Conservation (phyloP, 768 basidiomycete genomes). For the Rhodosporidiobolus odoratus region DNA sequence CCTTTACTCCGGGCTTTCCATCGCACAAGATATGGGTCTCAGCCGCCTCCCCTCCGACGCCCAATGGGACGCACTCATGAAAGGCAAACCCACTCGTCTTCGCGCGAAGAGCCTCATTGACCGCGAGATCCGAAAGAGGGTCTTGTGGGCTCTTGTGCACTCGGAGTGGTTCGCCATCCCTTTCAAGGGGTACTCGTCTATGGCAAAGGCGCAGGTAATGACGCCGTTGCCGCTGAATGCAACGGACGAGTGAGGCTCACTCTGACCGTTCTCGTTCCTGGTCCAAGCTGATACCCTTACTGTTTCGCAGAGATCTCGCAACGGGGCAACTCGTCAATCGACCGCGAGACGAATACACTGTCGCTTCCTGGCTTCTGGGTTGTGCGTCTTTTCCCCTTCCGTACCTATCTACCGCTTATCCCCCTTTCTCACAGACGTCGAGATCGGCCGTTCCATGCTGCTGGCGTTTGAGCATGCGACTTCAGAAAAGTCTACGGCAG, state of each 20-base stretch:
- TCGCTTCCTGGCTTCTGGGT: constrained; percentile 24
- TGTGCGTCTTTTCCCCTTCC: neutral
- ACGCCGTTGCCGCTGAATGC: constrained; percentile 35
- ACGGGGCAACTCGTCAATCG: constrained; percentile 11
- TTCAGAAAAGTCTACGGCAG: constrained; percentile 12
- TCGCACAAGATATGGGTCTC: constrained; percentile 35
- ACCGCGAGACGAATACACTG: constrained; percentile 20
- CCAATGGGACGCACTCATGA: constrained; percentile 10
- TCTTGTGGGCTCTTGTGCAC: constrained; percentile 24
- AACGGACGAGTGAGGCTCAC: constrained; percentile 22
- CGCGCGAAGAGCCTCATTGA: constrained; percentile 24
- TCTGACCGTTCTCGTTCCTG: neutral
- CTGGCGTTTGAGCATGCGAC: constrained; percentile 21
- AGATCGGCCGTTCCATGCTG: constrained; percentile 27
- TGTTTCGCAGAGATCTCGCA: constrained; percentile 10
- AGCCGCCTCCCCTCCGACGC: constrained; percentile 23
- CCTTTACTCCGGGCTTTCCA: constrained; percentile 33
- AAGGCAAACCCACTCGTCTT: neutral
- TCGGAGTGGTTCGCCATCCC: constrained; percentile 35
- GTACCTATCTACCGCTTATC: no score
- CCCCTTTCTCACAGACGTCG: constrained; percentile 17
- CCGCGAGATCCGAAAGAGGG: constrained; percentile 33
- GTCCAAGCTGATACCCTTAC: neutral
- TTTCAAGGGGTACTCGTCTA: constrained; percentile 17
- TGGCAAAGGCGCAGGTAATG: constrained; percentile 16